phyloP scores from a whole-genome alignment of 1,139 yeast genomes.

The Lodderomyces margitis region DNA sequence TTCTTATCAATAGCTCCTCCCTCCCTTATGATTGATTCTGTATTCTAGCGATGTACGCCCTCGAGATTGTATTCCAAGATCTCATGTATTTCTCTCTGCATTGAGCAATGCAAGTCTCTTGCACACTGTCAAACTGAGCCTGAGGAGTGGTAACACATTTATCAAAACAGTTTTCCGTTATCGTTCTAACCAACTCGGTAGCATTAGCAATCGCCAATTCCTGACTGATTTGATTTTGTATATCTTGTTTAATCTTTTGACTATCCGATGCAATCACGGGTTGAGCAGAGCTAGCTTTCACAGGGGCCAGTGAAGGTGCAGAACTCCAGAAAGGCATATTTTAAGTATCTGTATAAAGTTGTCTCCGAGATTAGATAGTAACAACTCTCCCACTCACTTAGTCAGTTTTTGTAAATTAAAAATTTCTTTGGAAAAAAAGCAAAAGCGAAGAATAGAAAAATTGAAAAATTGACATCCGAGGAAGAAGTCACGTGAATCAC shows the following conservation, averaged over 20 bases:
- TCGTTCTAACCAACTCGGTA: slow-evolving; percentile 77
- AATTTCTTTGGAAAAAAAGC: no score
- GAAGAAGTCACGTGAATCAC: background rate
- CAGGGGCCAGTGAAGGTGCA: slow-evolving; percentile 8
- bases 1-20: background rate
- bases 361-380: no score
- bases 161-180: slow-evolving; percentile 86
- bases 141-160: slow-evolving; percentile 60
- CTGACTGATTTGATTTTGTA: slow-evolving; percentile 71
- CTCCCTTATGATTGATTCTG: slow-evolving; percentile 30
- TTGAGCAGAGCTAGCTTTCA: slow-evolving; percentile 24
- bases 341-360: no score
- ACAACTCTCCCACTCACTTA: no score
- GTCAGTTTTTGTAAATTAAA: no score
- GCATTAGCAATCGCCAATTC: slow-evolving; percentile 90
- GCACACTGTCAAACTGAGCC: slow-evolving; percentile 29
- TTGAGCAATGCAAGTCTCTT: slow-evolving; percentile 59
- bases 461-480: background rate
- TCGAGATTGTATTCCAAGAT: slow-evolving; percentile 84
- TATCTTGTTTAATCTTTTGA: slow-evolving; percentile 48
- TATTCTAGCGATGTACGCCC: slow-evolving; percentile 71
- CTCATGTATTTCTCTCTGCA: slow-evolving; percentile 88
- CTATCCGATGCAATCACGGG: slow-evolving; percentile 20
- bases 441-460: no score
- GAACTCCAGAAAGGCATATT: slow-evolving; percentile 13